These are phyloP conservation scores for Aspergillus diversus DNA, from an alignment of 495 filamentous ascomycete species.

Conservation along the genomic window DNA sequence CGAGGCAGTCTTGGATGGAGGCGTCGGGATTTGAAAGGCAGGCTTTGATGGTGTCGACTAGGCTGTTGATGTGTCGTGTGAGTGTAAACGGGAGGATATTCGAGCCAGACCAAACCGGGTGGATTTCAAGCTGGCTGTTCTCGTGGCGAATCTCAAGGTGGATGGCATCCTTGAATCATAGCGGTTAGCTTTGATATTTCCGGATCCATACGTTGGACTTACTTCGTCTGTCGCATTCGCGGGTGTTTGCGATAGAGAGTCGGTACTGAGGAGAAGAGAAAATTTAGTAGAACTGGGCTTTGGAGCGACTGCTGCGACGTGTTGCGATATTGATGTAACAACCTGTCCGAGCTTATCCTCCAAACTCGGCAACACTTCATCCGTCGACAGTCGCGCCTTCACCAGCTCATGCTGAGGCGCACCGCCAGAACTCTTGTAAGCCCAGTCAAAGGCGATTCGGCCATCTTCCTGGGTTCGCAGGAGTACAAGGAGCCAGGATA, in stretches of 20 bases:
- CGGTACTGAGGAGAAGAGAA: conserved; percentile 39
- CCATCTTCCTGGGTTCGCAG: conserved; percentile 42
- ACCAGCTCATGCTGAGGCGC: conserved; percentile 2
- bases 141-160: conserved; percentile 35
- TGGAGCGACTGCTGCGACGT: conserved; percentile 24
- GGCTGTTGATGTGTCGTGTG: conserved; percentile 31
- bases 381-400: conserved; percentile 23
- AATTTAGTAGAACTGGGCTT: neutral
- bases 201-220: conserved; percentile 7
- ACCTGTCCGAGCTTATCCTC: conserved; percentile 29
- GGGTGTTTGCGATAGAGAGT: conserved; percentile 25
- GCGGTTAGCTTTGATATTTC: neutral
- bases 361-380: conserved; percentile 31
- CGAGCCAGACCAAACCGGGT: conserved; percentile 31
- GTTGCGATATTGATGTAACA: conserved; percentile 21
- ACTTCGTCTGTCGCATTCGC: conserved; percentile 33
- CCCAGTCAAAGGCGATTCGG: conserved; percentile 43
- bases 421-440: conserved; percentile 24
- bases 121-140: conserved; percentile 29
- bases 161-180: conserved; percentile 20
- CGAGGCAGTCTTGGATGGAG: conserved; percentile 32
- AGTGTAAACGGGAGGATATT: conserved; percentile 41
- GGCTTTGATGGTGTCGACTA: conserved; percentile 35
- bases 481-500: conserved; percentile 50
- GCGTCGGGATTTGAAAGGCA: conserved; percentile 29